phyloP scores from a whole-genome alignment of 257 asterid species.

The Catharanthus roseus region DNA sequence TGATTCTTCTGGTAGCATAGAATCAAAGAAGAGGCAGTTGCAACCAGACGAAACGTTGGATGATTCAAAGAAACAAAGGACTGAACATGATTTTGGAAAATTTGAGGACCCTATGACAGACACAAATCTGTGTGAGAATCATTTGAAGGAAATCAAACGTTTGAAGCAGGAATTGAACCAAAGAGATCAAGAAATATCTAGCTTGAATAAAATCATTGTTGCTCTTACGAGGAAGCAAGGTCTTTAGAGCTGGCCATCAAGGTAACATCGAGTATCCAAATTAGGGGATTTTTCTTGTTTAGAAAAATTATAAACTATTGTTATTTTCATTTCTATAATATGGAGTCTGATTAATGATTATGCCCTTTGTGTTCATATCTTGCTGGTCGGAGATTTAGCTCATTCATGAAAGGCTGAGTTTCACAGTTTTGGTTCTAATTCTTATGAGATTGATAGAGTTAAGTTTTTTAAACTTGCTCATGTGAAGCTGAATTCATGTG shows the following conservation, averaged over 20 bases:
- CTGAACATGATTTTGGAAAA: conserved; percentile 16
- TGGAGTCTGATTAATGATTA: no score
- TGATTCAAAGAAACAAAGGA: conserved; percentile 37
- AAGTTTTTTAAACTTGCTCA: no score
- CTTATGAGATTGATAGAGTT: no score
- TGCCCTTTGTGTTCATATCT: no score
- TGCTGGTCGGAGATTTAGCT: no score
- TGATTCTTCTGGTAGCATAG: conserved; percentile 9
- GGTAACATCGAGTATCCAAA: no score
- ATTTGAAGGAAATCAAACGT: conserved; percentile 48
- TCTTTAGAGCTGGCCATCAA: conserved; percentile 30
- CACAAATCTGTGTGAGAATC: conserved; percentile 32
- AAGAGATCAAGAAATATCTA: conserved; percentile 62
- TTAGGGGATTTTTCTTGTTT: no score
- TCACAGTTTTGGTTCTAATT: no score
- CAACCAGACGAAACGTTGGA: conserved; percentile 32
- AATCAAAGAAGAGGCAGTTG: conserved; percentile 42
- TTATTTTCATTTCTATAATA: neutral
- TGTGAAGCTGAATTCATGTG: no score
- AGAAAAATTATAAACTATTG: no score
- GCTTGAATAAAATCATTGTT: conserved; percentile 57
- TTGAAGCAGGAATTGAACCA: conserved; percentile 49
- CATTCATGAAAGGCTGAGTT: no score
- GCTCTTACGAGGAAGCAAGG: conserved; percentile 82
- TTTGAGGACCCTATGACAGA: conserved; percentile 18